Base-by-base conservation (phyloP, 202 grass and related monocot species). In the Bolboschoenoplectus hybrid region DNA sequence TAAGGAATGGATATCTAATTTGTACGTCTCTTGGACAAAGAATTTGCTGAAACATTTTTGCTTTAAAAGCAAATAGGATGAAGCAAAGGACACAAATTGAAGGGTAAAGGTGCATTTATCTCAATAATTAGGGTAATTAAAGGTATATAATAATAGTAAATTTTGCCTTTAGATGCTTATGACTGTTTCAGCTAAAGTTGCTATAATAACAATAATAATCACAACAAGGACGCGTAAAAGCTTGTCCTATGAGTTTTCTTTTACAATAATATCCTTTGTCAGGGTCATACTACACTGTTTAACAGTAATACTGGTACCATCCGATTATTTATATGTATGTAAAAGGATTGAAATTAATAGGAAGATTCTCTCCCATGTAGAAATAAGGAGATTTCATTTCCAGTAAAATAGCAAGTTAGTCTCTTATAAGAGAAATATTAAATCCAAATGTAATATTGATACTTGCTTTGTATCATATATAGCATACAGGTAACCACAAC, bases 181-280 rank as follows among this genome's bases (percentile, higher is more conserved):
- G 26, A 16, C 12, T 47, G 0, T 26, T 51, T 49, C 9, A 50
- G 45, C 9, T 74, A 50, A 50, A 20, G 45, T 74, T 74, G 45
- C 9, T 44, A 2, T 26, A 50, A 49, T 44, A 47, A 47, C 8
- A 32, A 32, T 50, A 12, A 50, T 19, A 16, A 74, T 73, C 44
- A 49, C 6, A 73, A 73, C 9, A 11, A 26, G 3, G 8, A 32
- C 0, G 14, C 9, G 17, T 50, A 32, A 32, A 50, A 50, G 4
- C 9, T 50, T 11, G n/a, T 73, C 41, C 3, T 6, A 70, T 40
- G 6, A 49, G 45, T 74, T 12, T 32, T 50, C 11, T 11, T 67
- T 39, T 67, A 50, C 26, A 73, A 74, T 49, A 45, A 26, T 74
- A 74, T 3, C 19, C 44, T 74, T 74, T 50, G 44, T 74, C n/a